Base-by-base conservation (phyloP, 106 monocot species). In the Apostasia shenzhenica region DNA sequence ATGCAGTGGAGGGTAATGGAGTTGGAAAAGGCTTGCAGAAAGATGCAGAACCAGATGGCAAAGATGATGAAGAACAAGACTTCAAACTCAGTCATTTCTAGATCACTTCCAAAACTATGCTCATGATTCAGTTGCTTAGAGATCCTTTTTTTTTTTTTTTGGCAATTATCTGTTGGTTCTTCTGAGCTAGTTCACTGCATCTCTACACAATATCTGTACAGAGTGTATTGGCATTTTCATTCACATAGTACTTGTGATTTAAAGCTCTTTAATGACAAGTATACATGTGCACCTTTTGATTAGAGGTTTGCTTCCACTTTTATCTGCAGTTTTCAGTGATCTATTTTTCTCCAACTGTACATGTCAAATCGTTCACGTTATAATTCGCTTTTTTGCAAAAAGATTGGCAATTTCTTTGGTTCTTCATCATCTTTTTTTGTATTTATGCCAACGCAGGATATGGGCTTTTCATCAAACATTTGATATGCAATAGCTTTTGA, bases 1-100 rank as follows among this genome's bases (percentile, higher is more conserved):
- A 97, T 89, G 92, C 92, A 89, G 14, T 89, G 92, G 86, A 86
- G 73, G 75, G 89, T 97, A 11, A 77, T 79, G 73, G 92, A 97
- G 59, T 69, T 97, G 69, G 95, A 97, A 66, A 97, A 85, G 61
- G 69, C 89, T 2, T 97, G 95, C 71, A 81, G 75, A 61, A 89
- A 83, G 79, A 86, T 97, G 86, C 88, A 97, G 57, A 48, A 61
- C 40, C 89, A 97, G 73, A 83, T 97, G 84, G 40, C 84, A 55
- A 86, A 81, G 66, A 75, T 89, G 59, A 73, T 70, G 68, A 83
- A 80, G 68, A 67, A 14, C n/a, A 75, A 61, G 57, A 55, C 61
- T 47, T 57, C 69, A 4, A 58, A 42, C 53, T 45, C 74, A 8
- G 63, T 54, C 11, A 53, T 26, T 41, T 61, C 84, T 1, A 86